Percentiles rank a stretch among this genome's conserved stretches.
Conservation (phyloP, 2,329 filamentous ascomycete species). For the Cladosporium cucumerinum region DNA sequence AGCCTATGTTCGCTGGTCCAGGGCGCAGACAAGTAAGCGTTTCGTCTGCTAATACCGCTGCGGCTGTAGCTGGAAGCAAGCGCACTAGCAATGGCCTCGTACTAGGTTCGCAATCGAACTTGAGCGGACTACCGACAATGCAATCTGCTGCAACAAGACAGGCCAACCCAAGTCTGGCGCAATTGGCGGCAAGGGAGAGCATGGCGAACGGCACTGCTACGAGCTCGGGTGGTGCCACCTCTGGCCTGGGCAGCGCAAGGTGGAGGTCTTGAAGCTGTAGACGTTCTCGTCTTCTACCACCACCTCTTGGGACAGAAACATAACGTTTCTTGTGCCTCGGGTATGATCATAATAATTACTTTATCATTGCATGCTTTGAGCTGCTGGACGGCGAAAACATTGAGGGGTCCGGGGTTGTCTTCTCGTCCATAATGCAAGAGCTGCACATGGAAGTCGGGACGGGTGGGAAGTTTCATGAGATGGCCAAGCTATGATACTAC, state of each 20-base stretch:
- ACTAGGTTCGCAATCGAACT: conserved; percentile 16
- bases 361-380: neutral
- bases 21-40: conserved; percentile 27
- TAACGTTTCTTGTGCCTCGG: neutral
- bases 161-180: conserved; percentile 21
- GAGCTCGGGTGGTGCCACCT: neutral
- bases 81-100: conserved; percentile 26
- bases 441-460: neutral
- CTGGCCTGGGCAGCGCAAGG: conserved; percentile 6
- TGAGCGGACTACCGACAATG: conserved; percentile 5
- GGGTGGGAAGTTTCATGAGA: neutral
- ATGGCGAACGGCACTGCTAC: conserved; percentile 21
- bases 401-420: neutral
- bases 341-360: neutral
- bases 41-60: conserved; percentile 18
- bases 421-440: neutral
- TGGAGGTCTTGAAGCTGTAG: conserved; percentile 3
- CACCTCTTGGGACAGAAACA: neutral
- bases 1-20: neutral
- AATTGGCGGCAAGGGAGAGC: conserved; percentile 27
- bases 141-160: conserved; percentile 2
- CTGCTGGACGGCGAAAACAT: conserved; percentile 11
- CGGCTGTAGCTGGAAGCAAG: conserved; percentile 28
- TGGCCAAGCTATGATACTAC: neutral
- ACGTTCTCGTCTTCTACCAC: neutral